A percentile compares a stretch with the other conserved stretches of the same genome.
These are phyloP conservation scores for Noccaea caerulescens DNA, from an alignment of 345 rosid species.

Conservation along the genomic window DNA sequence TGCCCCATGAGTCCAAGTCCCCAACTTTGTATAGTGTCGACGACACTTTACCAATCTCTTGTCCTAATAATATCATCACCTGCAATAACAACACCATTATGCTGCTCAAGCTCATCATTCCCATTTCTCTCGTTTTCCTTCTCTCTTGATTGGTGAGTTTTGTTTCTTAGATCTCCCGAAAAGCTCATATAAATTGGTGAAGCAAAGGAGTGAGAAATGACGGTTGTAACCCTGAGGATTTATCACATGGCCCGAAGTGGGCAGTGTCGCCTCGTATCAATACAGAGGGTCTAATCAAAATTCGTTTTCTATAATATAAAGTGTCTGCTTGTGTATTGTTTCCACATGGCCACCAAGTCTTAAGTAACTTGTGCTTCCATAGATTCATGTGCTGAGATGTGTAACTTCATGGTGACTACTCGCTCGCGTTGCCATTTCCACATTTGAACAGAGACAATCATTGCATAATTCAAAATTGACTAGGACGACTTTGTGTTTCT, in stretches of 20 bases:
- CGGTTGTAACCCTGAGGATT: constrained; percentile 29
- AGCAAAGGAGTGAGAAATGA: constrained; percentile 17
- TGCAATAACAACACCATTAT: constrained; percentile 37
- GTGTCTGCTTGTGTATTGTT: constrained; percentile 27
- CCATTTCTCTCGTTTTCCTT: constrained; percentile 24
- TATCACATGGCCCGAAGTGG: constrained; percentile 39
- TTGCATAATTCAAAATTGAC: not conserved
- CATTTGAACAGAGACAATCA: not conserved
- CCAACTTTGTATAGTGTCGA: constrained; percentile 72
- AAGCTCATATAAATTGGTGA: constrained; percentile 19
- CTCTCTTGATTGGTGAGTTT: constrained; percentile 23
- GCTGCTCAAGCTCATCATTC: constrained; percentile 30
- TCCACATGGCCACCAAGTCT: constrained; percentile 41
- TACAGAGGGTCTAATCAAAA: constrained; percentile 20
- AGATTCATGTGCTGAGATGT: not conserved
- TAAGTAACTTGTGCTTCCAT: constrained; percentile 1
- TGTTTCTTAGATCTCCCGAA: constrained; percentile 34
- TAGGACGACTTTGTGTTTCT: not conserved
- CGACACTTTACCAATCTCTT: constrained; percentile 48
- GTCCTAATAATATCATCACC: constrained; percentile 50
- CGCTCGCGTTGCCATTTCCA: constrained; percentile 9
- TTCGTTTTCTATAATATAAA: constrained; percentile 8
- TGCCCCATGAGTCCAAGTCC: constrained; percentile 83
- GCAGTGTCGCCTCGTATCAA: constrained; percentile 33
- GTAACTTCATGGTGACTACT: not conserved